Percentiles rank a stretch among this genome's conserved stretches.
phyloP scores from a whole-genome alignment of 179 eudicot genomes.

The Pouteria campechiana region DNA sequence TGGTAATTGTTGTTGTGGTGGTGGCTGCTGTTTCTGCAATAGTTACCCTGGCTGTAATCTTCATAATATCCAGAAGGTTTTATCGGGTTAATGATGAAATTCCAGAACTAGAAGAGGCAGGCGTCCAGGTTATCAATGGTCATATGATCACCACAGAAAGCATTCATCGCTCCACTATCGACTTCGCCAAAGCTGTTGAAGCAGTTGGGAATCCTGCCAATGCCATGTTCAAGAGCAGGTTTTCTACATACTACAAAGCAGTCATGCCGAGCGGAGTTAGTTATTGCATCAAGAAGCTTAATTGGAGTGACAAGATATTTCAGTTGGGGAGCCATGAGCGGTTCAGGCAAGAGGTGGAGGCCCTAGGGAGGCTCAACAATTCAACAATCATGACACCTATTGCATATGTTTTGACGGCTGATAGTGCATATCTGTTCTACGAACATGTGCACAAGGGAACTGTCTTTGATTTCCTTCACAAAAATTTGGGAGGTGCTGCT shows the following conservation, averaged over 20 bases:
- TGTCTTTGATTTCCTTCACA: slow-evolving; percentile 54
- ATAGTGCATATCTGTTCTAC: slow-evolving; percentile 68
- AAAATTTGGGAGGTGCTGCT: slow-evolving; percentile 17
- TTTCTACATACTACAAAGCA: slow-evolving; percentile 64
- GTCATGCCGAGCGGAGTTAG: slow-evolving; percentile 62
- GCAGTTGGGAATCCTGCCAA: slow-evolving; percentile 34
- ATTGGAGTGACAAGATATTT: slow-evolving; percentile 56
- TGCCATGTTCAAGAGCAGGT: slow-evolving; percentile 37
- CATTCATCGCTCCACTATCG: slow-evolving; percentile 61
- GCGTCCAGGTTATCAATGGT: slow-evolving; percentile 23
- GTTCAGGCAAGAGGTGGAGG: slow-evolving; percentile 48
- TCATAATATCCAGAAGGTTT: slow-evolving; percentile 28
- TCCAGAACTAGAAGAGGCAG: slow-evolving; percentile 20
- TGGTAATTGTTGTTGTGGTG: slow-evolving; percentile 20
- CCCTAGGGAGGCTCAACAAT: slow-evolving; percentile 51
- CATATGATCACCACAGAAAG: slow-evolving; percentile 37
- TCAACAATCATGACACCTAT: slow-evolving; percentile 81
- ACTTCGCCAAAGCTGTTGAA: slow-evolving; percentile 62
- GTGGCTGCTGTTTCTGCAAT: slow-evolving; percentile 24
- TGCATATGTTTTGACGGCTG: slow-evolving; percentile 53
- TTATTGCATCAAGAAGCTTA: slow-evolving; percentile 73
- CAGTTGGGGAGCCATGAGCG: slow-evolving; percentile 40
- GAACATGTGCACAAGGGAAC: slow-evolving; percentile 49
- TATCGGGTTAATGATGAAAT: slow-evolving; percentile 21
- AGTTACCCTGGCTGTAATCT: slow-evolving; percentile 17